Base-by-base conservation (phyloP, 179 eudicot genomes). In the Silene noctiflora region DNA sequence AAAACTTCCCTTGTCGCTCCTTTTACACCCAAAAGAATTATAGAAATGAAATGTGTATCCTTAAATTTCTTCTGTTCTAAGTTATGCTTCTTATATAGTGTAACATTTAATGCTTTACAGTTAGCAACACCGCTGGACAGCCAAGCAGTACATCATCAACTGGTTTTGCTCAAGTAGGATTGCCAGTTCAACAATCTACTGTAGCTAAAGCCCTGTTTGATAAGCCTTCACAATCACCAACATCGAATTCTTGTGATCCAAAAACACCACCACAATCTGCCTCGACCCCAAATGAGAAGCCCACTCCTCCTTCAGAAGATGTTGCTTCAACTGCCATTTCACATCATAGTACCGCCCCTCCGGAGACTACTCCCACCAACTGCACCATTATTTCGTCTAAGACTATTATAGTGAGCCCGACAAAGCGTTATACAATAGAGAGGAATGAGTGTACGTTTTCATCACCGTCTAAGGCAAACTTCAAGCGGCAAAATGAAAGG, bases 181-280 rank as follows among this genome's bases (percentile, higher is more conserved):
- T 85, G 59, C 83, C 82, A 35, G 67, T 82, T 81, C 88, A 84
- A 84, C 92, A 88, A 67, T 85, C 91, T 53, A 80, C 78, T 76
- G 88, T 91, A 19, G 96, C 88, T 21, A 94, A 89, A 76, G 86
- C 84, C 73, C 73, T 92, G 84, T 92, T 91, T 87, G 86, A 82
- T 71, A 85, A 88, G 69, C 69, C 80, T 24, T 70, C 81, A 66
- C 81, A 68, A 21, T 87, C 97, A 12, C 90, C 91, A 19, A 83
- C 76, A 13, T 77, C 85, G 25, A 86, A 87, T 69, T 85, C 90
- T 44, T 81, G 91, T 13, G 81, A 84, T 63, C 91, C 95, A 5
- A 88, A 87, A 75, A 91, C 98, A 70, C 96, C 97, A 48, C 85
- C 88, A 42, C 86, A 71, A 74, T 81, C 85, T 80, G 84, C 80